Evolutionary conservation across 805 yeast species (phyloP).

Genomic region (Candida vartiovaarae): DNA sequence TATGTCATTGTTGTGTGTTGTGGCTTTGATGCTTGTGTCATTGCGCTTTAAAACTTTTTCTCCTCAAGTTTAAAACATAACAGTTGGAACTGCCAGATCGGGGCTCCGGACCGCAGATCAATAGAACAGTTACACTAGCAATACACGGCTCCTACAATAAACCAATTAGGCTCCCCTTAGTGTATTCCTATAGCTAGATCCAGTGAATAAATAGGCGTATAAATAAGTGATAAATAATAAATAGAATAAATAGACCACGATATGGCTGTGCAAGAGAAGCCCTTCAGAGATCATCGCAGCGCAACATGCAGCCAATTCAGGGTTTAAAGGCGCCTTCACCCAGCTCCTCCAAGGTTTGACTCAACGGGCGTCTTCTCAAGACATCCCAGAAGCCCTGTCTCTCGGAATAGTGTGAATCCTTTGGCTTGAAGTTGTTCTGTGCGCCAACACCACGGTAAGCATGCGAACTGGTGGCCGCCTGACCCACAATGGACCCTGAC

Average conservation of each 20-base stretch:
- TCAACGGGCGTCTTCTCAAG: constrained; percentile 71
- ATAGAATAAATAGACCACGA: not conserved
- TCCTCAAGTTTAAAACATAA: too few species aligned
- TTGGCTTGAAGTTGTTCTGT: constrained; percentile 24
- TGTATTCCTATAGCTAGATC: too few species aligned
- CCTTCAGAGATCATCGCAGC: too few species aligned
- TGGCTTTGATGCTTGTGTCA: too few species aligned
- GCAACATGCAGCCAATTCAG: not conserved
- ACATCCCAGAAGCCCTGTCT: constrained; percentile 73
- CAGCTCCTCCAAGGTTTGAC: constrained; percentile 69
- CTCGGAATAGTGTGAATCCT: constrained; percentile 17
- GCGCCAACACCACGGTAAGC: constrained; percentile 18
- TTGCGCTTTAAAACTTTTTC: too few species aligned
- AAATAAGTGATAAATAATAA: not conserved
- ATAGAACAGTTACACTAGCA: too few species aligned
- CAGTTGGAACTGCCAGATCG: too few species aligned
- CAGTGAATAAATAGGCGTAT: not conserved
- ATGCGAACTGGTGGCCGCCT: constrained; percentile 34
- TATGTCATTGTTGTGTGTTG: too few species aligned
- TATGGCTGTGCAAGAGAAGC: not conserved
- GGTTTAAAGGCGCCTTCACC: constrained; percentile 36
- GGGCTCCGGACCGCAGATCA: too few species aligned
- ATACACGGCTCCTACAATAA: too few species aligned
- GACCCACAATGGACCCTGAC: constrained; percentile 36
- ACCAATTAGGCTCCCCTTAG: too few species aligned